Evolutionary conservation across 1,139 yeast genomes (phyloP).

Genomic region (Blastobotrys niveus): DNA sequence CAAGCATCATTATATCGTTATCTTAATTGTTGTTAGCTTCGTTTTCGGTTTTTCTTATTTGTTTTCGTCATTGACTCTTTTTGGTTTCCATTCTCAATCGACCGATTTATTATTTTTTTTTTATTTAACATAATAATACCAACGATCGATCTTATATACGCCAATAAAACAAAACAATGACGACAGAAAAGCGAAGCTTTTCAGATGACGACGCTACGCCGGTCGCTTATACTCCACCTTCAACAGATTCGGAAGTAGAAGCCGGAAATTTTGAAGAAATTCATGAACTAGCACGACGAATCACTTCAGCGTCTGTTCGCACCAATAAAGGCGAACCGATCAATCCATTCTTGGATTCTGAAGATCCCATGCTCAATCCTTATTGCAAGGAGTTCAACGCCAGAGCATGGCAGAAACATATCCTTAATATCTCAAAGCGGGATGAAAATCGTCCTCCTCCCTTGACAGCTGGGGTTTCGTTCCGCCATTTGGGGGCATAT

Average conservation of each 20-base stretch:
- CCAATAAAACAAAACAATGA: background rate
- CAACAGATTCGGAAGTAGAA: background rate
- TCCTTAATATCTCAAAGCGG: conserved; percentile 35
- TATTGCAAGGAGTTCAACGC: conserved; percentile 52
- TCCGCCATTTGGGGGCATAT: conserved; percentile 59
- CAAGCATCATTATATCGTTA: too few relatives aligned
- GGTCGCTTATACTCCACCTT: conserved; percentile 4
- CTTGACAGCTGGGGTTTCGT: conserved; percentile 50
- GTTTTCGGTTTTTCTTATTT: background rate
- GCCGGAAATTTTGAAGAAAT: conserved; percentile 14
- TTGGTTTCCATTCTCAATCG: background rate
- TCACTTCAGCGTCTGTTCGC: conserved; percentile 19
- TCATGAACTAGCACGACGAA: conserved; percentile 26
- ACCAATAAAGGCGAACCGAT: conserved; percentile 7
- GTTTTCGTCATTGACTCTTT: background rate
- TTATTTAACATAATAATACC: background rate
- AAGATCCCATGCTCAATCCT: conserved; percentile 42
- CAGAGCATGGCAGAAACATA: conserved; percentile 65
- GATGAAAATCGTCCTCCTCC: conserved; percentile 19
- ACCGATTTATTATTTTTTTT: background rate
- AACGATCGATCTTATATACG: background rate
- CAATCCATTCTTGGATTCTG: conserved; percentile 16
- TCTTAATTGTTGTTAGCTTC: background rate
- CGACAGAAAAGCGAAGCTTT: conserved; percentile 5
- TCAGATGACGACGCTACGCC: conserved; percentile 8